Percentiles rank a stretch among this genome's conserved stretches.
phyloP scores from a whole-genome alignment of 805 yeast species.

The Candida silvicultrix region DNA sequence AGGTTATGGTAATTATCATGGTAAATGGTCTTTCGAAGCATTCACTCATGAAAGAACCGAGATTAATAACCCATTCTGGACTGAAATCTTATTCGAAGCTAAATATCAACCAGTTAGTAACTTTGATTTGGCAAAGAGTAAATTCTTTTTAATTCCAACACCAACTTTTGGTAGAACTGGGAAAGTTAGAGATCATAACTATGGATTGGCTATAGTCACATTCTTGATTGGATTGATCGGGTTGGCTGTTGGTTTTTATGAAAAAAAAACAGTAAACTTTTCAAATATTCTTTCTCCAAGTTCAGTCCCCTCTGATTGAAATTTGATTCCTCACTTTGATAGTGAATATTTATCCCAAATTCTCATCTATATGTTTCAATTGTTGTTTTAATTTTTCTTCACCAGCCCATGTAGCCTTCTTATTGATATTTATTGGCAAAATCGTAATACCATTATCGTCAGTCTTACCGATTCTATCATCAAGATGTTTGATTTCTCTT shows the following conservation, averaged over 20 bases:
- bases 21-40: constrained; percentile 33
- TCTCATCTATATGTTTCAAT: constrained; percentile 25
- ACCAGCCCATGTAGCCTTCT: constrained; percentile 66
- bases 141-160: constrained; percentile 22
- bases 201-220: constrained; percentile 6
- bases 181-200: constrained; percentile 18
- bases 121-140: constrained; percentile 25
- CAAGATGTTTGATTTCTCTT: constrained; percentile 61
- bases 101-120: constrained; percentile 60
- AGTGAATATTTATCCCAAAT: constrained; percentile 13
- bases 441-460: constrained; percentile 43
- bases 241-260: not conserved
- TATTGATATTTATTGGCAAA: constrained; percentile 62
- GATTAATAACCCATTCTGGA: constrained; percentile 57
- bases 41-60: constrained; percentile 73
- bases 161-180: constrained; percentile 34
- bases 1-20: constrained; percentile 83
- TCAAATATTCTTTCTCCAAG: too few species aligned
- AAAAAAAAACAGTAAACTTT: not conserved
- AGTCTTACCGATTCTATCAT: constrained; percentile 47
- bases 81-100: constrained; percentile 48
- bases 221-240: constrained; percentile 8
- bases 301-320: too few species aligned
- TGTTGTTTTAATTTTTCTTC: constrained; percentile 47
- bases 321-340: not conserved